Conservation (phyloP, 345 rosid genomes). For the Mercurialis annua region DNA sequence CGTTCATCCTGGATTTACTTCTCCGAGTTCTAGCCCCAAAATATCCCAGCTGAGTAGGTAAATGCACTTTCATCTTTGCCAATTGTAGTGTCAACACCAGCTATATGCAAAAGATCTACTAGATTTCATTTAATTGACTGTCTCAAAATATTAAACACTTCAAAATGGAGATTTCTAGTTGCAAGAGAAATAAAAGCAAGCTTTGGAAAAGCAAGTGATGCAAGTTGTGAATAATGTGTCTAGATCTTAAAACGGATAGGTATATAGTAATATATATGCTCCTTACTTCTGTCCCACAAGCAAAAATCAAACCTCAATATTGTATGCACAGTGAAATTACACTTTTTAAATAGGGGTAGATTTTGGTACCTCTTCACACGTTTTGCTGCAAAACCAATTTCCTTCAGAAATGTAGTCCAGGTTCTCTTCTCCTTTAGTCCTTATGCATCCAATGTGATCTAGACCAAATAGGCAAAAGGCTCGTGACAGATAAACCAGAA, state of each 20-base stretch:
- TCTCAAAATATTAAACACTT: not conserved
- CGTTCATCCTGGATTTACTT: not conserved
- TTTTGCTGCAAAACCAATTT: conserved; percentile 67
- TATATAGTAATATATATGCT: not conserved
- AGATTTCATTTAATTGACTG: too few species aligned
- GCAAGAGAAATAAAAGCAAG: not conserved
- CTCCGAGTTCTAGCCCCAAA: too few species aligned
- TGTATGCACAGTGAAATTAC: not conserved
- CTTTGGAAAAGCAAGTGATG: too few species aligned
- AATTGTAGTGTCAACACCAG: not conserved
- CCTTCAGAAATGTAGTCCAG: conserved; percentile 20
- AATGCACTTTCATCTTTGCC: too few species aligned
- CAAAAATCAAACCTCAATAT: too few species aligned
- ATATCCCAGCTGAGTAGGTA: too few species aligned
- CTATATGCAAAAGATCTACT: too few species aligned
- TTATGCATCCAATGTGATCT: conserved; percentile 59
- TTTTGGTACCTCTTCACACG: conserved; percentile 55
- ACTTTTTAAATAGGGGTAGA: not conserved
- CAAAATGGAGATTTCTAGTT: not conserved
- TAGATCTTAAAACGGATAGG: too few species aligned
- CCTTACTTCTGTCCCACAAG: not conserved
- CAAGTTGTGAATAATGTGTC: too few species aligned
- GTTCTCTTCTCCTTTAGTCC: conserved; percentile 22
- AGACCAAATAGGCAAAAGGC: conserved; percentile 22
- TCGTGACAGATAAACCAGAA: conserved; percentile 23